Base-by-base conservation (phyloP, 495 filamentous ascomycete genomes). In the Xylaria venustula region DNA sequence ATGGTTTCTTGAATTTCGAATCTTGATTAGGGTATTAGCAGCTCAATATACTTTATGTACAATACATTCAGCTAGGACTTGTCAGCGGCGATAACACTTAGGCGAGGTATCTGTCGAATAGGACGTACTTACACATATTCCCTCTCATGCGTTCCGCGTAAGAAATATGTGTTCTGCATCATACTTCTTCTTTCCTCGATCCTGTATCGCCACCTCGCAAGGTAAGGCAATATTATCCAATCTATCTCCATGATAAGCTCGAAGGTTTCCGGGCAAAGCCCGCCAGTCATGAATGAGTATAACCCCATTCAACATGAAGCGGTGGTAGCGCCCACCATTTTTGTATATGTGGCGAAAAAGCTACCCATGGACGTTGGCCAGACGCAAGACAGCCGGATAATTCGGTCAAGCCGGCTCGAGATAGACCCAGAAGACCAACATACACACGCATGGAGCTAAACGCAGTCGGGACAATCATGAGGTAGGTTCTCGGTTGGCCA, bases 401-500 rank as follows among this genome's bases (percentile, higher is more conserved):
- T 2, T 30, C 40, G 3, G 23, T 7, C 2, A 23, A n/a, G 25
- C 7, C n/a, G 20, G 17, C 15, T 22, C 9, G 47, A n/a, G 37
- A 40, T 9, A 9, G 37, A 19, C 12, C 20, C 28, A 12, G 12
- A 23, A 5, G 19, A 6, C 40, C 23, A n/a, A 8, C 17, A 32
- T 14, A 7, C 17, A 20, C 22, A 7, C n/a, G 28, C 26, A 9
- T n/a, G 40, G 20, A 26, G 14, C 48, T 32, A 51, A 32, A 55
- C 25, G 19, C 36, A 60, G 12, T 25, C 40, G 26, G 47, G 1
- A 20, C 37, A 60, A 17, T 42, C 37, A 26, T 42, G n/a, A 34
- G 57, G 47, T 23, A 52, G 26, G 7, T 41, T 44, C 12, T 61
- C 32, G 15, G 11, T 52, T 23, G 50, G 49, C 50, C 49, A 61